Percentiles rank a stretch among this genome's conserved stretches.
Evolutionary conservation across 2,329 filamentous ascomycete genomes (phyloP).

Genomic region (Fusarium neocosmosporiellum): DNA sequence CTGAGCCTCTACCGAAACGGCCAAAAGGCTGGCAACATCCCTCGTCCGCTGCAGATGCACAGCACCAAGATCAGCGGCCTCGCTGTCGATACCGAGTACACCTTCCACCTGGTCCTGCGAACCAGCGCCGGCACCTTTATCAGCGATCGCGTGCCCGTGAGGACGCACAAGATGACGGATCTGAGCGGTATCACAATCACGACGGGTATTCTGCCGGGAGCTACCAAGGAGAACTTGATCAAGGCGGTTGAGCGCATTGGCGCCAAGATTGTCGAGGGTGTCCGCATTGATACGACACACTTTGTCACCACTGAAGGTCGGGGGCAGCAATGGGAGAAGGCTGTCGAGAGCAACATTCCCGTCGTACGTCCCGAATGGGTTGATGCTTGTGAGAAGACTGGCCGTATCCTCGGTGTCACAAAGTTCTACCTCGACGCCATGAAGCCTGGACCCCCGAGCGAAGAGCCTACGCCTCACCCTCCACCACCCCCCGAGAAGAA

Average conservation of each 20-base stretch:
- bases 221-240: slow-evolving; percentile 77
- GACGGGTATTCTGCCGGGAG: slow-evolving; percentile 82
- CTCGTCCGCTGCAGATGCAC: slow-evolving; percentile 84
- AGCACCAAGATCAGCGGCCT: slow-evolving; percentile 97
- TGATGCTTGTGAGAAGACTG: slow-evolving; percentile 93
- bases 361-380: slow-evolving; percentile 98
- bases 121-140: slow-evolving; percentile 90
- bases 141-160: slow-evolving; percentile 85
- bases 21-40: slow-evolving; percentile 95
- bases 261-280: slow-evolving; percentile 88
- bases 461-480: slow-evolving; percentile 45
- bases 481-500: slow-evolving; percentile 51
- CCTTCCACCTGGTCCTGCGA: slow-evolving; percentile 90
- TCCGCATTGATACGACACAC: slow-evolving; percentile 97
- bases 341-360: slow-evolving; percentile 96
- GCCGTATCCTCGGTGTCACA: slow-evolving; percentile 91
- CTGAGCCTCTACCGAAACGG: slow-evolving; percentile 95
- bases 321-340: slow-evolving; percentile 93
- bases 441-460: slow-evolving; percentile 56
- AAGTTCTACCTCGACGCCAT: slow-evolving; percentile 94
- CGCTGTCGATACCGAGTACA: slow-evolving; percentile 96
- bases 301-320: slow-evolving; percentile 96
- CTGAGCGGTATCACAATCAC: slow-evolving; percentile 95
- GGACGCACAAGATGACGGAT: slow-evolving; percentile 99
- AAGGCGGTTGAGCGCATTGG: slow-evolving; percentile 88